A percentile compares a stretch with the other conserved stretches of the same genome.
Evolutionary conservation across 2,329 filamentous ascomycete species (phyloP).

Genomic region (Mycogone perniciosa): DNA sequence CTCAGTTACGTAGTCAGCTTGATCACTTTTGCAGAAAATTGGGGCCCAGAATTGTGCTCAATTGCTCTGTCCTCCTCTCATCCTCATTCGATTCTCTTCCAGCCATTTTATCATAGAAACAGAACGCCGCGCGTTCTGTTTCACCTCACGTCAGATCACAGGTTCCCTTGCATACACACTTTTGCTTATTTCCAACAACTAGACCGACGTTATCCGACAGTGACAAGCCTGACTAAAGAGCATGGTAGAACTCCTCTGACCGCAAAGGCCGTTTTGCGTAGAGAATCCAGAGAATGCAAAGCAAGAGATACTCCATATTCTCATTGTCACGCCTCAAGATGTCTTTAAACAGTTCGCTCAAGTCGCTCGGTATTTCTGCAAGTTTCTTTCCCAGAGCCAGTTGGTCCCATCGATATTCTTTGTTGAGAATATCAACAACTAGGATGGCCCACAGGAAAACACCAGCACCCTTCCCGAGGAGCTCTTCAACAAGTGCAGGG

Average conservation of each 20-base stretch:
- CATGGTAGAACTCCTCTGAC: slow-evolving; percentile 37
- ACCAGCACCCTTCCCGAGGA: slow-evolving; percentile 31
- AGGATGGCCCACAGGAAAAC: slow-evolving; percentile 42
- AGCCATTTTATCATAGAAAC: too few relatives aligned
- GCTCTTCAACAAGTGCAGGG: too few relatives aligned
- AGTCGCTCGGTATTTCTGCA: slow-evolving; percentile 28
- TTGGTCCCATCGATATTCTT: slow-evolving; percentile 23
- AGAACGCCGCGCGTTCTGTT: too few relatives aligned
- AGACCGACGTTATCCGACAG: too few relatives aligned
- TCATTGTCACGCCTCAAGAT: slow-evolving; percentile 42
- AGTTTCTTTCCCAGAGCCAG: slow-evolving; percentile 24
- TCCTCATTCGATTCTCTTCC: too few relatives aligned
- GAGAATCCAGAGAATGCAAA: slow-evolving; percentile 48
- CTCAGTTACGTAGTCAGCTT: too few relatives aligned
- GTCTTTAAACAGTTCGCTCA: slow-evolving; percentile 45
- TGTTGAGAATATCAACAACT: slow-evolving; percentile 33
- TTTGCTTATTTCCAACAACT: too few relatives aligned
- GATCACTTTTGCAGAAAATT: too few relatives aligned
- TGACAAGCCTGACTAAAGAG: slow-evolving; percentile 9
- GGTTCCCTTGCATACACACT: too few relatives aligned
- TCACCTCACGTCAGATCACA: too few relatives aligned
- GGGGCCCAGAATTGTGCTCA: too few relatives aligned
- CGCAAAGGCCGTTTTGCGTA: slow-evolving; percentile 39
- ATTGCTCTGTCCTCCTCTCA: too few relatives aligned
- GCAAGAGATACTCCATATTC: slow-evolving; percentile 32